Evolutionary conservation across 73 alveolate species (phyloP), one percentile per base, ranked within the genome.

Genomic region (Symbiodinium natans): DNA sequence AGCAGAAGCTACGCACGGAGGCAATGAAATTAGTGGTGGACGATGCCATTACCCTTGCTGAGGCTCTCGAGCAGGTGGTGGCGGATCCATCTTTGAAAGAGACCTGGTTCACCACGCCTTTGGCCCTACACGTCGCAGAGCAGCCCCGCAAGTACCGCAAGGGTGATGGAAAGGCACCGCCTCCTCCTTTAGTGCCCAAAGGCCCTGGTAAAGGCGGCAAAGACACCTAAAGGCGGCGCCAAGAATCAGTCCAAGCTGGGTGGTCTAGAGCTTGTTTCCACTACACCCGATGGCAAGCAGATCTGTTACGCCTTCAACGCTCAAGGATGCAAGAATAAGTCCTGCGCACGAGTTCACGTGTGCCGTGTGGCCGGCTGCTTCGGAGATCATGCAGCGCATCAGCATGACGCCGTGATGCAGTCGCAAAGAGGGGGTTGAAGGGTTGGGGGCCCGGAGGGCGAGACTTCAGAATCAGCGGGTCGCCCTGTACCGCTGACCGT

Each of bases 271-370:
- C 56, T 19, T 46, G 73, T 31, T 2, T 41, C 82, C 38, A 36
- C 36, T 3, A 85, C 93, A 2, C 77, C 82, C 6, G 93, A 85
- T 31, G 92, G 92, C 19, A n/a, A 75, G 0, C 75, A 83, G 46
- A 1, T 83, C 8, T 83, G 92, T 31, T 48, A 11, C 54, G 80
- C 54, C 6, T 85, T 9, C 77, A 85, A 85, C 34, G 31, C 46
- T 19, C 48, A 56, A 10, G 36, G 38, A 17, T 85, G 93, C 34
- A 36, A 10, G 17, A 39, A 17, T 25, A 8, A 7, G 93, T 5
- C 5, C 10, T 43, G 93, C 33, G 17, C 34, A 36, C 80, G 82
- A 38, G 83, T 31, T 0, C 83, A 46, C 31, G 74, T 17, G 34
- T 85, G 93, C 54, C 48, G 93, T 5, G 56, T 46, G 92, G 27